These are phyloP conservation scores for Xerocomus amazonicus DNA, from an alignment of 1,284 basidiomycete species.

Conservation along the genomic window DNA sequence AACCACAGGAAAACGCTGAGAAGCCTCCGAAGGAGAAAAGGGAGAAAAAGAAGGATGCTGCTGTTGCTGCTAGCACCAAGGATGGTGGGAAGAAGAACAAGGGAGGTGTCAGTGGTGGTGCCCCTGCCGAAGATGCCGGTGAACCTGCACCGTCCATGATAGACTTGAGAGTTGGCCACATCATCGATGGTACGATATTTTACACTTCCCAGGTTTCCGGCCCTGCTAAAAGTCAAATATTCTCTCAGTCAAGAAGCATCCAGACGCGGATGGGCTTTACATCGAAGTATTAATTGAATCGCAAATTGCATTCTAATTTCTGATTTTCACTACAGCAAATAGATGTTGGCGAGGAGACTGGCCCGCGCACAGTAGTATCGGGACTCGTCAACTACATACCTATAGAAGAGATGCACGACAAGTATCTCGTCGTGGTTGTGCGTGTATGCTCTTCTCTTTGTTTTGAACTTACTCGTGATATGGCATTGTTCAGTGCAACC, in stretches of 20 bases:
- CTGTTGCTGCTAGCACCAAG: slow-evolving; percentile 41
- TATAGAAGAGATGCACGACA: slow-evolving; percentile 88
- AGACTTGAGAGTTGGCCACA: slow-evolving; percentile 87
- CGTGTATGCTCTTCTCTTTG: slow-evolving; percentile 26
- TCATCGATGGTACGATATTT: slow-evolving; percentile 73
- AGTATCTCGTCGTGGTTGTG: slow-evolving; percentile 83
- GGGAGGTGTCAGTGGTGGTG: slow-evolving; percentile 36
- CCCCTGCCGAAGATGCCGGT: slow-evolving; percentile 59
- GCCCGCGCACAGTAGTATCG: slow-evolving; percentile 91
- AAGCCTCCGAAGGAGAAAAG: slow-evolving; percentile 41
- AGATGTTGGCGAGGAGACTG: slow-evolving; percentile 90
- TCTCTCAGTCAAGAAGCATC: slow-evolving; percentile 80
- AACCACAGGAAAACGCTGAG: slow-evolving; percentile 29
- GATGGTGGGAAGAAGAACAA: slow-evolving; percentile 47
- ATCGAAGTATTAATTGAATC: slow-evolving; percentile 60
- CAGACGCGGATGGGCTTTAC: slow-evolving; percentile 91
- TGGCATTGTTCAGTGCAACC: slow-evolving; percentile 63
- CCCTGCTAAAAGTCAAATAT: slow-evolving; percentile 1
- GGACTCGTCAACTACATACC: slow-evolving; percentile 94
- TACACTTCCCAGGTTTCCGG: background rate
- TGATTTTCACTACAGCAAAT: slow-evolving; percentile 63
- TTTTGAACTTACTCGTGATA: background rate
- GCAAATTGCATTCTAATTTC: background rate
- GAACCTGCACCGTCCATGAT: slow-evolving; percentile 91
- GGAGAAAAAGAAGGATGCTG: slow-evolving; percentile 48